phyloP scores from a whole-genome alignment of 768 basidiomycete genomes.

The Pleurotus pulmonarius region DNA sequence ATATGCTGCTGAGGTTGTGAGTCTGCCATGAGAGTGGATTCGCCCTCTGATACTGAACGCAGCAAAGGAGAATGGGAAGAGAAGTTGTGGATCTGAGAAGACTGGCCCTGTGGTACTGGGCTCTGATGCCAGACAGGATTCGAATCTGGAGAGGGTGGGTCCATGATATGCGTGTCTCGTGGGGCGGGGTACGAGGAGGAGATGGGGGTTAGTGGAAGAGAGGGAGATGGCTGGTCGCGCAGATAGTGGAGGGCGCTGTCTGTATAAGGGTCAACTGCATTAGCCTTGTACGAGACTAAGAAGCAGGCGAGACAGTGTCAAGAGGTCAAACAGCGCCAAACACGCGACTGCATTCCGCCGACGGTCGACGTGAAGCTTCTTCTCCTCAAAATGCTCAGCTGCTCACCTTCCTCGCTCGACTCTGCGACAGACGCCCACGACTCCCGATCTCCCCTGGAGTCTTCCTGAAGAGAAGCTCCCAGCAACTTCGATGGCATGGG shows the following conservation, averaged over 20 bases:
- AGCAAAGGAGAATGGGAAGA: conserved; percentile 28
- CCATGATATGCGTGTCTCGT: conserved; percentile 19
- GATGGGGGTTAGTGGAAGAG: conserved; percentile 28
- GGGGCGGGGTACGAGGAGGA: conserved; percentile 27
- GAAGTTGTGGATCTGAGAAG: conserved; percentile 9
- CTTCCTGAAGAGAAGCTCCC: conserved; percentile 19
- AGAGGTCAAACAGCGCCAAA: not conserved
- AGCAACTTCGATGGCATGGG: conserved; percentile 24
- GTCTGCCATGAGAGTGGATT: conserved; percentile 29
- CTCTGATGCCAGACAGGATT: not conserved
- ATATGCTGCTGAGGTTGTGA: conserved; percentile 12
- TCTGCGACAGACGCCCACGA: not conserved
- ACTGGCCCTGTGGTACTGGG: conserved; percentile 12
- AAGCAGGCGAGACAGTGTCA: not conserved
- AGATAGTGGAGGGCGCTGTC: conserved; percentile 21
- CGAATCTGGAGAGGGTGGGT: conserved; percentile 1
- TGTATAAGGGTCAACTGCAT: not conserved
- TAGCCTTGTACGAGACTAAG: not conserved
- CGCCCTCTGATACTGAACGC: conserved; percentile 34
- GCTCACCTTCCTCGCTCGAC: conserved; percentile 2
- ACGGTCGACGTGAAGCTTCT: not conserved
- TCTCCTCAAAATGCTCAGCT: not conserved
- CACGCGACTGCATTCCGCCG: not conserved
- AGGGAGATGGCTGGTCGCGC: conserved; percentile 24
- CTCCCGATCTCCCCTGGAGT: conserved; percentile 9